These are phyloP conservation scores for Saccharomycopsis fibuligera DNA, from an alignment of 805 yeast species.

Conservation along the genomic window DNA sequence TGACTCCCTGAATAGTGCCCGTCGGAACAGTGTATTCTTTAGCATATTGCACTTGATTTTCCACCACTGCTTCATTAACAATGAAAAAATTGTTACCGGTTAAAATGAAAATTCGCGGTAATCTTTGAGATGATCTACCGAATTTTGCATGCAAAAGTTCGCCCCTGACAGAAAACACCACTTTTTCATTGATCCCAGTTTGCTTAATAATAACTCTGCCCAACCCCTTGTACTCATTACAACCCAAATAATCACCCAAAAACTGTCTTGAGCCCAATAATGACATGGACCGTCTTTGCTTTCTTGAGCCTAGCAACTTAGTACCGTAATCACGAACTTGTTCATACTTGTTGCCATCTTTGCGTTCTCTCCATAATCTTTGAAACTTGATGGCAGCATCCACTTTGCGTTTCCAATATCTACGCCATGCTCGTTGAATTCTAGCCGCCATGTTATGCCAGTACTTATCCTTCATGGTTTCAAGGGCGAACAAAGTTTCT, in stretches of 20 bases:
- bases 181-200: conserved; percentile 60
- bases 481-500: conserved; percentile 90
- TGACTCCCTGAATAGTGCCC: conserved; percentile 51
- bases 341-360: conserved; percentile 75
- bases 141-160: conserved; percentile 79
- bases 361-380: conserved; percentile 72
- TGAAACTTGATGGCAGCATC: conserved; percentile 83
- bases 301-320: conserved; percentile 59
- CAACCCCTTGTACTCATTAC: conserved; percentile 60
- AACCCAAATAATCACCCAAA: conserved; percentile 89
- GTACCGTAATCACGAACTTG: conserved; percentile 84
- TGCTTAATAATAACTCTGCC: conserved; percentile 73
- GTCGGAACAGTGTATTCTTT: conserved; percentile 63
- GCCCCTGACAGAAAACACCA: conserved; percentile 76
- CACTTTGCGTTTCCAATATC: conserved; percentile 69
- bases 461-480: conserved; percentile 91
- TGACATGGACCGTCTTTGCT: conserved; percentile 86
- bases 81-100: conserved; percentile 59
- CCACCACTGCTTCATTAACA: conserved; percentile 65
- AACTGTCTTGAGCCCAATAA: conserved; percentile 81
- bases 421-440: conserved; percentile 95
- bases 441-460: conserved; percentile 98
- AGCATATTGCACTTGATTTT: conserved; percentile 50
- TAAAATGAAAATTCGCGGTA: conserved; percentile 66
- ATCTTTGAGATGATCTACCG: conserved; percentile 82